Conservation (phyloP, 495 filamentous ascomycete species). For the Neurospora intermedia region DNA sequence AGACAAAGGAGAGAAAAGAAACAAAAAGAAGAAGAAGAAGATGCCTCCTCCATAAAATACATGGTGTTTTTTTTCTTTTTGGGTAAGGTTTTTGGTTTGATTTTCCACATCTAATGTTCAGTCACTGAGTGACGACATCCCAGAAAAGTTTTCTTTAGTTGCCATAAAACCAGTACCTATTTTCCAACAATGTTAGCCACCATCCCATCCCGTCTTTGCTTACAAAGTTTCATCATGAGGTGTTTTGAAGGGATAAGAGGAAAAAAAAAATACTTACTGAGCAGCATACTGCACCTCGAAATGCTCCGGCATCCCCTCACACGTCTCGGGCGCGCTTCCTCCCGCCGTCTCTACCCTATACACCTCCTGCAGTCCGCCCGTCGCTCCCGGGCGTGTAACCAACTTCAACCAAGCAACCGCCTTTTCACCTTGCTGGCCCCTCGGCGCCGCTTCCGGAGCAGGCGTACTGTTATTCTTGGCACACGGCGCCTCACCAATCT, state of each 20-base stretch:
- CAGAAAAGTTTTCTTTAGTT: conserved; percentile 1
- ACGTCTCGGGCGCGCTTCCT: conserved; percentile 66
- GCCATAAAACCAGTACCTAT: conserved; percentile 33
- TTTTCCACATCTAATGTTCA: neutral
- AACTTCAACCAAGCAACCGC: conserved; percentile 70
- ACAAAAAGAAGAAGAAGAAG: too few species aligned
- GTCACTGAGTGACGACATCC: neutral
- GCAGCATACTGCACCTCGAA: conserved; percentile 77
- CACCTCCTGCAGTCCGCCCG: conserved; percentile 55
- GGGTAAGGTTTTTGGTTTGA: neutral
- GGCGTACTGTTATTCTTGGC: conserved; percentile 41
- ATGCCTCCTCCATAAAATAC: too few species aligned
- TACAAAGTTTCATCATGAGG: too few species aligned
- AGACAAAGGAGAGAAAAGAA: conserved; percentile 4
- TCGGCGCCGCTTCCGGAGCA: conserved; percentile 49
- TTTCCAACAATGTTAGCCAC: conserved; percentile 2
- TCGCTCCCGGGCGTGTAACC: conserved; percentile 39
- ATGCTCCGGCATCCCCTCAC: conserved; percentile 46
- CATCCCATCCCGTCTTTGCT: too few species aligned
- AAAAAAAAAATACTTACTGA: too few species aligned
- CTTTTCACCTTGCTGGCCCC: conserved; percentile 38
- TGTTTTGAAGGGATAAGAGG: conserved; percentile 7
- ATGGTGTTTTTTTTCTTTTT: too few species aligned
- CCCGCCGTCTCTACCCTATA: conserved; percentile 84
- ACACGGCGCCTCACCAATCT: conserved; percentile 51